Evolutionary conservation across 345 rosid species (phyloP), one percentile per base, ranked within the genome.

Genomic region (Trapa bicornis): DNA sequence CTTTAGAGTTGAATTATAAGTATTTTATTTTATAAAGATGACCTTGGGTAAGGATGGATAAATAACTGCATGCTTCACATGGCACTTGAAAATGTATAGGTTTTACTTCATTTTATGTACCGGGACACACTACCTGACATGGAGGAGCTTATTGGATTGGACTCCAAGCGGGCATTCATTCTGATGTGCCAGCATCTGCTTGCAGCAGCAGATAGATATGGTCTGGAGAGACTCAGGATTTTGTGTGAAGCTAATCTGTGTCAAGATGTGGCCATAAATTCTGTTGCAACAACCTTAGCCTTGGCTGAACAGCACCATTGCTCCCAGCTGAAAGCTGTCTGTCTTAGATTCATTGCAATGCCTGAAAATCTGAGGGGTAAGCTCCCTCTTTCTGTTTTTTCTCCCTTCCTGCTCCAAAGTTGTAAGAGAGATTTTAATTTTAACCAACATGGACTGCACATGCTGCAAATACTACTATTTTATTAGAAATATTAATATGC

Each of bases 261-360:
- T 50, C 81, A 77, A 74, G 80, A 77, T 66, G 83, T 82, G 47
- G 81, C 88, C 65, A 84, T 86, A 68, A 86, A 86, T 77, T 80
- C 84, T 1, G 88, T 84, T 36, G 91, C 88, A 61, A 86, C 85
- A 54, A 80, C 88, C 12, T 82, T 84, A 64, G 91, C 88, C 36
- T 79, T 86, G 82, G 88, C 91, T 5, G 91, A 86, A 73, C 91
- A 84, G 74, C 91, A 86, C 71, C 88, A 84, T 33, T 84, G 91
- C 74, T 74, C 80, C 73, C 86, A 77, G 77, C 70, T 86, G 65
- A 86, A 86, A 73, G 72, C 82, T n/a, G 82, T 82, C 22, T 86
- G 91, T 74, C 85, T 86, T 69, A 83, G 81, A 73, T 84, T 86
- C 57, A 75, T 84, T 9, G 81, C 84, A 35, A 78, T 78, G 84